Conservation (phyloP, 2,329 filamentous ascomycete genomes). For the Penicillium aurantiogriseum region DNA sequence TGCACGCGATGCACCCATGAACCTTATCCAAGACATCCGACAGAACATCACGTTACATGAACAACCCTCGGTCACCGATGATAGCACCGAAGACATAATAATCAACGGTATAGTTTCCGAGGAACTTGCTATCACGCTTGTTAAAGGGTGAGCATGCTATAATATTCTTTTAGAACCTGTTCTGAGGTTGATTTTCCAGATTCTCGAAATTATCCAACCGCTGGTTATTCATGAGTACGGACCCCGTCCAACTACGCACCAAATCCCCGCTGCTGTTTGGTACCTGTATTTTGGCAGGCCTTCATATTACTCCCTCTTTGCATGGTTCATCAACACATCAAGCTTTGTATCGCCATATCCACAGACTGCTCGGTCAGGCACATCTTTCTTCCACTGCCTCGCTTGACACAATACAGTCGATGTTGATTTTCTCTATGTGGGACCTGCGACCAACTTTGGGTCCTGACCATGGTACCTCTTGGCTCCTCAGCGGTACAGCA, state of each 20-base stretch:
- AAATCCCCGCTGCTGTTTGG: background rate
- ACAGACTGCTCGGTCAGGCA: background rate
- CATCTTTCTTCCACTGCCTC: background rate
- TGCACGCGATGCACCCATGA: slow-evolving; percentile 19
- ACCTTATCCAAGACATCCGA: slow-evolving; percentile 18
- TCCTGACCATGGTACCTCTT: background rate
- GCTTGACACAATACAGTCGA: background rate
- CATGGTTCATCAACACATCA: background rate
- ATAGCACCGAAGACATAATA: background rate
- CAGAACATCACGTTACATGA: slow-evolving; percentile 11
- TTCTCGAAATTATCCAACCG: background rate
- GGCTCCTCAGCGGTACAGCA: background rate
- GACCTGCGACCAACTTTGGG: background rate
- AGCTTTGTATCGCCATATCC: background rate
- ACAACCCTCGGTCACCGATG: background rate
- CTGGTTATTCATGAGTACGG: background rate
- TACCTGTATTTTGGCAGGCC: background rate
- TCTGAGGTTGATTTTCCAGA: background rate
- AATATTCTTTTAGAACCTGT: background rate
- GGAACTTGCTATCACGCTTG: background rate
- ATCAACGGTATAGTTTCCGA: background rate
- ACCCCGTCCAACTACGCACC: background rate
- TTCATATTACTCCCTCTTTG: background rate
- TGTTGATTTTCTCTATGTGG: background rate
- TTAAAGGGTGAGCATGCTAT: background rate